Percentiles rank a stretch among this genome's conserved stretches.
These are phyloP conservation scores for Adansonia gregorii DNA, from an alignment of 441 rosid species.

Conservation along the genomic window DNA sequence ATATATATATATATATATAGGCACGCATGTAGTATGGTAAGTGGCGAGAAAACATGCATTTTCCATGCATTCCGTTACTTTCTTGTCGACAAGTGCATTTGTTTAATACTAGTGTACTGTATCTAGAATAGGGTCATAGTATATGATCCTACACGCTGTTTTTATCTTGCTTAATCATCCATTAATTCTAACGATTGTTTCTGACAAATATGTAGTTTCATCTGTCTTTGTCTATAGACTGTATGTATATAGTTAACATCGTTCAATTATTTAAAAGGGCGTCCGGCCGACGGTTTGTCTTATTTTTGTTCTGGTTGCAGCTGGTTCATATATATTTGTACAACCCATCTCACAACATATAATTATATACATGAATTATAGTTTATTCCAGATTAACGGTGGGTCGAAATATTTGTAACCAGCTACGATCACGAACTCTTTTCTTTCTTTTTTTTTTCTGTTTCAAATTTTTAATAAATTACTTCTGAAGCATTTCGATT, in stretches of 20 bases:
- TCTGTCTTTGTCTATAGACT: not conserved
- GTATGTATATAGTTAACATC: not conserved
- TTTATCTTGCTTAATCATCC: not conserved
- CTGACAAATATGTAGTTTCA: not conserved
- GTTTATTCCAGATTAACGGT: not conserved
- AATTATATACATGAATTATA: not conserved
- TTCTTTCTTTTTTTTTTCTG: no score
- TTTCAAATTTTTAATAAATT: no score
- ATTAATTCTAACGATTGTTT: not conserved
- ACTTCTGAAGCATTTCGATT: not conserved
- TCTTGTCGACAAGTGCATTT: not conserved
- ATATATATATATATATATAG: no score
- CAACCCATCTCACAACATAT: not conserved
- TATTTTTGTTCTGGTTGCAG: not conserved
- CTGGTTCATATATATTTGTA: not conserved
- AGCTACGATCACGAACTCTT: no score
- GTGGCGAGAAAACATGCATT: no score
- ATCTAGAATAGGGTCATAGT: not conserved
- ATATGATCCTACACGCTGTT: not conserved
- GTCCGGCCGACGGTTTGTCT: conserved; percentile 8
- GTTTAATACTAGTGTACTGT: not conserved
- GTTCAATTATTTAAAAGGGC: not conserved
- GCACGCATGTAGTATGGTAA: no score
- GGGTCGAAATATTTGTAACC: not conserved
- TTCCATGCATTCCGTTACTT: not conserved